Conservation (phyloP, 768 basidiomycete species). For the Suillus subalutaceus region DNA sequence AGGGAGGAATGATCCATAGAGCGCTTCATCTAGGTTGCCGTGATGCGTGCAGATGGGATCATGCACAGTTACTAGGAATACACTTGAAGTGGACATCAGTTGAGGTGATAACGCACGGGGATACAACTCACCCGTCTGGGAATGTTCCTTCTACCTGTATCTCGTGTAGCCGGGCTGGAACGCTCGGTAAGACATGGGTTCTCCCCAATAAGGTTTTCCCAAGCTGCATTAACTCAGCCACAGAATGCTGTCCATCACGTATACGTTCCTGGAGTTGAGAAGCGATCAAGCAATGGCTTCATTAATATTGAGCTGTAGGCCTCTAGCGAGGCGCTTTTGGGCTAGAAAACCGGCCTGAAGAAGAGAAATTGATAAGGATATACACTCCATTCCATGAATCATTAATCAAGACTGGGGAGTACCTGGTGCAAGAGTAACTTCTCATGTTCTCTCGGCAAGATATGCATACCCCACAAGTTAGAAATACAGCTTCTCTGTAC, state of each 20-base stretch:
- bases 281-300: slow-evolving; percentile 91
- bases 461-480: slow-evolving; percentile 46
- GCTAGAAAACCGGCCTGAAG: slow-evolving; percentile 82
- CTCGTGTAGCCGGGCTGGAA: slow-evolving; percentile 74
- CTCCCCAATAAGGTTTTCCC: slow-evolving; percentile 89
- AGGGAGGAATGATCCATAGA: slow-evolving; percentile 95
- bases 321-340: slow-evolving; percentile 94
- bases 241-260: slow-evolving; percentile 85
- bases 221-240: slow-evolving; percentile 90
- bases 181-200: slow-evolving; percentile 85
- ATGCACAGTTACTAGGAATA: slow-evolving; percentile 97
- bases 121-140: slow-evolving; percentile 66
- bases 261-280: slow-evolving; percentile 93
- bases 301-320: slow-evolving; percentile 80
- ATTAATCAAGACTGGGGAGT: slow-evolving; percentile 9
- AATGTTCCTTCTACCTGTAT: slow-evolving; percentile 97
- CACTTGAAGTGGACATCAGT: slow-evolving; percentile 27
- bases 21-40: slow-evolving; percentile 78
- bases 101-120: slow-evolving; percentile 7
- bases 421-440: slow-evolving; percentile 78
- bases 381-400: background rate
- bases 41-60: slow-evolving; percentile 88
- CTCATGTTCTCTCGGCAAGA: slow-evolving; percentile 74
- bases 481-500: background rate
- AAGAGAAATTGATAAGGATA: background rate